phyloP scores from a whole-genome alignment of 75 land plant species.

The Isoetes taiwanensis region DNA sequence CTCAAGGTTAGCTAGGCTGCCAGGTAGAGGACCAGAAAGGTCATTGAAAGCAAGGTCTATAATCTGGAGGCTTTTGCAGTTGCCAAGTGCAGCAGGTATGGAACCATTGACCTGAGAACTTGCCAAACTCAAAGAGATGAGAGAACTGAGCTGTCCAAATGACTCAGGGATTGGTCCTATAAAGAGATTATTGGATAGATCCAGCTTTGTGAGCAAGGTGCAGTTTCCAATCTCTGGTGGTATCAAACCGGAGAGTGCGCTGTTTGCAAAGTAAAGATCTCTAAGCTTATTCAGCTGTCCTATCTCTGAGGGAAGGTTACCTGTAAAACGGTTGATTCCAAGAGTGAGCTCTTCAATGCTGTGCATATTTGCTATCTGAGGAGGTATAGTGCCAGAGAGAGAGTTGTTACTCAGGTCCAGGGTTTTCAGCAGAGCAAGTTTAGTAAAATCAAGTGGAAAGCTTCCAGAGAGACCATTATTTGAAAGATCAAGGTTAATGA shows the following conservation, averaged over 20 bases:
- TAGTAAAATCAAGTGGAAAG: constrained; percentile 17
- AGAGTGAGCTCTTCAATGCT: constrained; percentile 14
- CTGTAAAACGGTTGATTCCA: constrained; percentile 14
- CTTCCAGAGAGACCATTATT: constrained; percentile 28
- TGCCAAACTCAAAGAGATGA: constrained; percentile 2
- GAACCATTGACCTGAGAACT: constrained; percentile 1
- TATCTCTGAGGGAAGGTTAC: constrained; percentile 26
- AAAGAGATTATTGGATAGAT: constrained; percentile 23
- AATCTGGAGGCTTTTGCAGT: constrained; percentile 26
- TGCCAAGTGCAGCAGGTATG: constrained; percentile 31
- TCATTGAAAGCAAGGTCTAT: constrained; percentile 13
- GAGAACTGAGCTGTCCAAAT: constrained; percentile 7
- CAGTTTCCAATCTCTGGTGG: constrained; percentile 63
- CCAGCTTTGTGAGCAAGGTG: constrained; percentile 27
- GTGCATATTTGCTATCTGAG: constrained; percentile 49
- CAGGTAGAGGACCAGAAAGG: constrained; percentile 26
- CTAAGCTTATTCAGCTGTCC: constrained; percentile 32
- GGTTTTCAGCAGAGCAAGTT: constrained; percentile 36
- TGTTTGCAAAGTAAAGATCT: constrained; percentile 20
- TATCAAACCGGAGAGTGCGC: constrained; percentile 47
- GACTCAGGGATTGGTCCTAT: constrained; percentile 16
- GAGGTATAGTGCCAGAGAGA: constrained; percentile 51
- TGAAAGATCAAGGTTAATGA: constrained; percentile 11
- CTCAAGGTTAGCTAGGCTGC: constrained; percentile 12
- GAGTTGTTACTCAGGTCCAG: constrained; percentile 70